Evolutionary conservation across 2,329 filamentous ascomycete genomes (phyloP), one percentile per base, ranked within the genome.

Genomic region (Penicillium sp.): DNA sequence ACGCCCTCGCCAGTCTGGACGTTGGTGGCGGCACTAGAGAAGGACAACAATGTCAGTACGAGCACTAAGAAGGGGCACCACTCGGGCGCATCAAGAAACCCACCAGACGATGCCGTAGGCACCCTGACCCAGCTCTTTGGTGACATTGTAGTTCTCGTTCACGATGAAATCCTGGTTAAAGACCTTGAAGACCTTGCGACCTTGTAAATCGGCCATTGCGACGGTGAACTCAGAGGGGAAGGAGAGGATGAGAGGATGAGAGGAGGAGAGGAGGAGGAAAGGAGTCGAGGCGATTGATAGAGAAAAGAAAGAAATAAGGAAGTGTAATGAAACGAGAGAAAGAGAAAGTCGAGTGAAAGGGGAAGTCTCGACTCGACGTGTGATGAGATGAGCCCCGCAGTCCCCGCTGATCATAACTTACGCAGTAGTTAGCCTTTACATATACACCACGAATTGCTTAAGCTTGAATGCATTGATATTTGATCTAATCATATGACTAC

Each of bases 111-210:
- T 97, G 69, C 93, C 93, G 69, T 98, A 98, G 66, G 93, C 93
- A 67, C 93, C 93, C 74, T 98, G 93, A 40, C 93, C 93, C 47
- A 98, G 80, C 78, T 98, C 93, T 81, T 98, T 98, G 59, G 92
- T 97, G 59, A 98, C 93, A 59, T 88, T 95, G 77, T 98, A 98
- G 65, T 92, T 86, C 75, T 97, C 92, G 71, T 97, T 93, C 67
- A 97, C 93, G 63, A 96, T 85, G 70, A 98, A 98, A 78, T 98
- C 93, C 70, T 98, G 93, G 80, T 96, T 96, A 78, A 98, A 98
- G 72, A 98, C 91, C 84, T 95, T 95, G 81, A 95, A 96, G 73
- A 92, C 83, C 81, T 95, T 96, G 75, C 90, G 86, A 68, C 84
- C 84, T 56, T 77, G 74, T 54, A 84, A 72, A 63, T 84, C 81